Base-by-base conservation (phyloP, 176 grass and related monocot genomes). In the Triticum dicoccoides region DNA sequence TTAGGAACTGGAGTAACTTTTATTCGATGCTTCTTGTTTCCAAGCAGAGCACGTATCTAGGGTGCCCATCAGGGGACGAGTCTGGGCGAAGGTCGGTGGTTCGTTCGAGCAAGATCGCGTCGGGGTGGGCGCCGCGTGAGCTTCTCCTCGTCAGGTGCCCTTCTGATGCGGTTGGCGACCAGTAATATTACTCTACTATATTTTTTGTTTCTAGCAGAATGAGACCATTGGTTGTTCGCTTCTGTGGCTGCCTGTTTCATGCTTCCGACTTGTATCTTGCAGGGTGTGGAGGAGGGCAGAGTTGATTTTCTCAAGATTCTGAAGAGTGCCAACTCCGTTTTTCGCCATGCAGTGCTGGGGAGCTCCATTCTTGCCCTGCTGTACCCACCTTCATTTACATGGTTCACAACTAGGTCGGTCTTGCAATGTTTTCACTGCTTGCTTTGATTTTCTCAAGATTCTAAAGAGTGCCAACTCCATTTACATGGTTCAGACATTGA, bases 311-410 rank as follows among this genome's bases (percentile, higher is more conserved):
- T 94, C 29, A 95, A 91, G 90, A 72, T 90, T 78, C 68, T 98
- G 0, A 92, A 89, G 81, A 84, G 90, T 38, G 90, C 92, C 39
- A 98, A 98, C 62, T 88, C 90, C 6, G 39, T 96, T 33, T 94
- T 98, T 38, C 94, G 94, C 51, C 97, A 98, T n/a, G 54, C 94
- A 32, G 97, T 98, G 24, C 84, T 98, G 68, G 91, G 88, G 66
- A 98, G 97, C 76, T 96, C 97, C 47, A 62, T 96, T 42, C 89
- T 98, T 51, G 97, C 97, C 8, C 92, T 98, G 79, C 79, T 90
- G 83, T 96, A 96, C 67, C 97, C 97, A 7, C 90, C 94, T 58
- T 98, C 97, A 5, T 98, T 98, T 77, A 91, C 94, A 82, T 98
- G 94, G 97, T 98, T 98, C 85, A 98, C 97, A 69, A 98, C 85